Percentiles rank a stretch among this genome's conserved stretches.
These are phyloP conservation scores for Trametes polyzona DNA, from an alignment of 1,284 basidiomycete species.

Conservation along the genomic window DNA sequence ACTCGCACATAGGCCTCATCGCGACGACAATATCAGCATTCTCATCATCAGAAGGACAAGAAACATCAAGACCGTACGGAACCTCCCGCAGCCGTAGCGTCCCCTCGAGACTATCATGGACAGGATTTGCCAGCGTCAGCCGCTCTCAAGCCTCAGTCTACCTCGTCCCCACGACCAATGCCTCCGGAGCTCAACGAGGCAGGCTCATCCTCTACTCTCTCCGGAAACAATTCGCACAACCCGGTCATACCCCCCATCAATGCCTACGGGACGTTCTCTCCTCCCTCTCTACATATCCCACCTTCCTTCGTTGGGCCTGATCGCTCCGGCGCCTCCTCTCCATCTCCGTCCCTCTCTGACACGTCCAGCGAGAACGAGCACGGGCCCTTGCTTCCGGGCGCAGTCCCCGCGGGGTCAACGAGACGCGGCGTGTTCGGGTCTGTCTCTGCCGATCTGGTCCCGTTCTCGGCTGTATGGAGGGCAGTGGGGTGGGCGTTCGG, in stretches of 20 bases:
- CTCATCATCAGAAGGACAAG: slow-evolving; percentile 5
- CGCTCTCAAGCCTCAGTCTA: background rate
- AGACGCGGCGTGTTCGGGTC: slow-evolving; percentile 23
- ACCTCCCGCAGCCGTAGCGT: background rate
- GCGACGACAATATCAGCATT: slow-evolving; percentile 15
- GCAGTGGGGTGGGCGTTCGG: slow-evolving; percentile 14
- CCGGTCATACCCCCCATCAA: slow-evolving; percentile 50
- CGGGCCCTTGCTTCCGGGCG: slow-evolving; percentile 31
- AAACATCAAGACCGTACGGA: background rate
- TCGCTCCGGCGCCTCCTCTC: background rate
- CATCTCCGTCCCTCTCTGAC: slow-evolving; percentile 9
- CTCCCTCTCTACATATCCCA: slow-evolving; percentile 16
- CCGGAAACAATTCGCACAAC: slow-evolving; percentile 22
- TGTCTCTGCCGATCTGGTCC: slow-evolving; percentile 36
- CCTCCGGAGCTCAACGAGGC: background rate
- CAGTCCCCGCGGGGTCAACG: background rate
- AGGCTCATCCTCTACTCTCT: background rate
- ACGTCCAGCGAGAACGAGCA: slow-evolving; percentile 21
- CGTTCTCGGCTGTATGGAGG: slow-evolving; percentile 28
- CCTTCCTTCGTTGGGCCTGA: slow-evolving; percentile 7
- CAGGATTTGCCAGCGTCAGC: background rate
- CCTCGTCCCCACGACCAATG: background rate
- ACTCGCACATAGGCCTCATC: no score
- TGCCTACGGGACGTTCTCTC: slow-evolving; percentile 52
- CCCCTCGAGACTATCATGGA: slow-evolving; percentile 8